Evolutionary conservation across 1,284 basidiomycete species (phyloP).

Genomic region (Ceratobasidium sp.): DNA sequence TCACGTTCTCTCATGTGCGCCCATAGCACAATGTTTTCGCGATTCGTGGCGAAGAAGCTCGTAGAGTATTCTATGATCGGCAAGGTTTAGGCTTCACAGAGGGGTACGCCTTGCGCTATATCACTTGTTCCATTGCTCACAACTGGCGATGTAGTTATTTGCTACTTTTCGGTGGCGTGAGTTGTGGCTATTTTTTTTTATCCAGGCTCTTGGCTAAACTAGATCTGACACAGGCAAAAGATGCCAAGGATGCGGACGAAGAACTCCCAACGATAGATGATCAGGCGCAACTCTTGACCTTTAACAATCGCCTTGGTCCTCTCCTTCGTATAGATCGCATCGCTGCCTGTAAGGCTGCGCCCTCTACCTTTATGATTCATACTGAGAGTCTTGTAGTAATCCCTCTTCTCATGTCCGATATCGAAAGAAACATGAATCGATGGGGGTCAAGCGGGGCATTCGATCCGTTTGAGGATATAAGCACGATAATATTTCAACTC

Average conservation of each 20-base stretch:
- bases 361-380: too few relatives aligned
- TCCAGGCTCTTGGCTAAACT: neutral
- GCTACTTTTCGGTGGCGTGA: conserved; percentile 15
- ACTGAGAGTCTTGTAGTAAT: too few relatives aligned
- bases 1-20: neutral
- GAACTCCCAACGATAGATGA: neutral
- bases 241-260: neutral
- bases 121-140: too few relatives aligned
- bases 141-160: neutral
- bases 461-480: conserved; percentile 10
- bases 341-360: neutral
- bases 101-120: too few relatives aligned
- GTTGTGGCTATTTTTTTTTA: neutral
- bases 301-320: neutral
- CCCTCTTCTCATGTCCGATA: conserved; percentile 11
- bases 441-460: conserved; percentile 13
- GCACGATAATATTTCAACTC: conserved; percentile 8
- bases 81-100: conserved; percentile 10
- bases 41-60: conserved; percentile 23
- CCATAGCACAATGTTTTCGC: conserved; percentile 30
- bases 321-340: conserved; percentile 23
- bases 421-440: conserved; percentile 15
- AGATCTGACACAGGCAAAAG: neutral
- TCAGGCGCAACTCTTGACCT: neutral
- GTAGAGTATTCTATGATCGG: conserved; percentile 13